Conservation (phyloP, 2,329 filamentous ascomycete genomes). For the Plenodomus biglobosus region DNA sequence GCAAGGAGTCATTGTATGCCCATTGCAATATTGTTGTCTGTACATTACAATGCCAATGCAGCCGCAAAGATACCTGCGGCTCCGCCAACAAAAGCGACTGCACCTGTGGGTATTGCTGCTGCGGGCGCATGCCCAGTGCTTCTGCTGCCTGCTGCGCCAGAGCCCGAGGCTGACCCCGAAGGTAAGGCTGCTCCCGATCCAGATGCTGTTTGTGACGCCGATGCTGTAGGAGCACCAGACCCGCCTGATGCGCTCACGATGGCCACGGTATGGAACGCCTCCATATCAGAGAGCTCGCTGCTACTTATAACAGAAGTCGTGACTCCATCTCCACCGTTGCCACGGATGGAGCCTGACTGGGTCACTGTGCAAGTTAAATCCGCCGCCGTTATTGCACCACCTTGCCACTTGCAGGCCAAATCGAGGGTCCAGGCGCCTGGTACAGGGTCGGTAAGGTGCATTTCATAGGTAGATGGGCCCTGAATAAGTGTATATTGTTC, state of each 20-base stretch:
- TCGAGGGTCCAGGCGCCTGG: constrained; percentile 23
- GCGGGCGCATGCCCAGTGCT: constrained; percentile 23
- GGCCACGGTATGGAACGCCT: constrained; percentile 9
- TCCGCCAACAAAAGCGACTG: constrained; percentile 25
- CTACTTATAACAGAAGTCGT: constrained; percentile 6
- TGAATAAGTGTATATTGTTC: constrained; percentile 30
- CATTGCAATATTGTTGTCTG: background rate
- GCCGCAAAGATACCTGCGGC: constrained; percentile 26
- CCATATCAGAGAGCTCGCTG: constrained; percentile 8
- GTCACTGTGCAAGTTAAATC: constrained; percentile 25
- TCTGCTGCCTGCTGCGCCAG: constrained; percentile 6
- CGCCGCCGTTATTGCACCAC: constrained; percentile 20
- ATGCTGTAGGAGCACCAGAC: constrained; percentile 5
- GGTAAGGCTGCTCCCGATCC: constrained; percentile 9
- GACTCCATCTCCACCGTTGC: background rate
- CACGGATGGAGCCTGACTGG: constrained; percentile 13
- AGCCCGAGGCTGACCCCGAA: constrained; percentile 8
- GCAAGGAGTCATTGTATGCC: background rate
- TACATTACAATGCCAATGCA: constrained; percentile 24
- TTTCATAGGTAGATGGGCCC: constrained; percentile 20
- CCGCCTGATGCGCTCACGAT: constrained; percentile 17
- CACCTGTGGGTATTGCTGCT: constrained; percentile 19
- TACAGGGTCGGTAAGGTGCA: constrained; percentile 24
- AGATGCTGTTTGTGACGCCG: background rate
- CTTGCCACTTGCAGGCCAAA: constrained; percentile 24